Base-by-base conservation (phyloP, 2,329 filamentous ascomycete species). In the Fusarium illudens region DNA sequence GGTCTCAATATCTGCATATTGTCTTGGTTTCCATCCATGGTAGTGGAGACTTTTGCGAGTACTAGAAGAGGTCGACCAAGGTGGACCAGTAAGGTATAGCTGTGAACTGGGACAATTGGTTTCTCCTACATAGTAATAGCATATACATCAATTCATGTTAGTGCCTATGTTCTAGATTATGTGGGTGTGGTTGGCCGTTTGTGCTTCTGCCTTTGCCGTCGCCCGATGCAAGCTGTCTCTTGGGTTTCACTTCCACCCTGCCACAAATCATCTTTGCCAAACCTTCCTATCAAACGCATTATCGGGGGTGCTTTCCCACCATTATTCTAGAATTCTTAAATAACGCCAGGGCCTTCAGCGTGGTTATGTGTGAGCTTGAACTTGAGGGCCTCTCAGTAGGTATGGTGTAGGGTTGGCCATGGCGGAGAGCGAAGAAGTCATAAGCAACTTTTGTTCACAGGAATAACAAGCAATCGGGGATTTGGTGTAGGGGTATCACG, bases 401-500 rank as follows among this genome's bases (percentile, higher is more conserved):
- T 27, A 11, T n/a, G n/a, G 33, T 36, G 8, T 36, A 36, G n/a
- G 33, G 33, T 36, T 19, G 9, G 33, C 9, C n/a, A 36, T 1
- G 15, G 3, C n/a, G 1, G 7, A 5, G 8, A 10, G 33, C n/a
- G n/a, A n/a, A 36, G 13, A 7, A 2, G 7, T 0, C 15, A 33
- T 33, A 9, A 22, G 4, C 3, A 20, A 22, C 3, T 29, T 19
- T 19, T 12, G 27, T 10, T 2, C 1, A 2, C 8, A n/a, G 10
- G 13, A 32, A 13, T 48, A 7, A 48, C 44, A 49, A 49, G 12
- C 12, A 49, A 49, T 6, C 6, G 73, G 73, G 73, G 70, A 68
- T 66, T 71, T 75, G 71, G 73, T 74, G 66, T 75, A 75, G 73
- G 67, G 73, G 73, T 8, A 73, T 71, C 65, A 72, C 68, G 49